Percentiles rank a stretch among this genome's conserved stretches.
Conservation (phyloP, 768 basidiomycete species). For the Leccinum fibrillosum region DNA sequence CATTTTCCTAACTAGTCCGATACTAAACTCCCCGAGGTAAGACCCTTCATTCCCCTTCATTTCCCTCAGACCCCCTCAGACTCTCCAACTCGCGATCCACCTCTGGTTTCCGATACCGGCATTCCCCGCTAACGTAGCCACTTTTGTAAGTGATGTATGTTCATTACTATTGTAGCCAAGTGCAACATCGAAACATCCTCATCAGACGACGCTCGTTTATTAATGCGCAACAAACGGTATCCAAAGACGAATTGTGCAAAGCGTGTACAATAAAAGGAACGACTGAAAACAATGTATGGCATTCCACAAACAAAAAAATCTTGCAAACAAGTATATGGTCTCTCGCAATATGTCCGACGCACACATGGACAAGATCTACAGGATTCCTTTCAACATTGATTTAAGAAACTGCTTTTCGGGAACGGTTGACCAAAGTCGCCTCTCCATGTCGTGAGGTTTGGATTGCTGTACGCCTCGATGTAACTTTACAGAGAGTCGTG, state of each 20-base stretch:
- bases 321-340: background rate
- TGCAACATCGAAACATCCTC: conserved; percentile 6
- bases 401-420: conserved; percentile 65
- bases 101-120: too few relatives aligned
- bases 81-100: too few relatives aligned
- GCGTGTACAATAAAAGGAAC: conserved; percentile 10
- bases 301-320: too few relatives aligned
- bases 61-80: too few relatives aligned
- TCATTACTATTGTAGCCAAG: conserved; percentile 21
- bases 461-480: conserved; percentile 75
- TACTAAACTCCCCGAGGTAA: too few relatives aligned
- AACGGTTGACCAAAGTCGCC: conserved; percentile 60
- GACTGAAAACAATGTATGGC: background rate
- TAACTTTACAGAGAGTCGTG: conserved; percentile 32
- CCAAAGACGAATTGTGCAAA: background rate
- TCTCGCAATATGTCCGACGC: conserved; percentile 7
- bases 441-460: conserved; percentile 76
- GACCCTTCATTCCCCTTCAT: too few relatives aligned
- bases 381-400: conserved; percentile 45
- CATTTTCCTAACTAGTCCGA: too few relatives aligned
- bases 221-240: conserved; percentile 11
- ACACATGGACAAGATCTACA: conserved; percentile 4
- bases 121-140: too few relatives aligned
- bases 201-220: conserved; percentile 2
- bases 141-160: conserved; percentile 13